Evolutionary conservation across 305 asterid genomes (phyloP).

Genomic region (Ajuga reptans): DNA sequence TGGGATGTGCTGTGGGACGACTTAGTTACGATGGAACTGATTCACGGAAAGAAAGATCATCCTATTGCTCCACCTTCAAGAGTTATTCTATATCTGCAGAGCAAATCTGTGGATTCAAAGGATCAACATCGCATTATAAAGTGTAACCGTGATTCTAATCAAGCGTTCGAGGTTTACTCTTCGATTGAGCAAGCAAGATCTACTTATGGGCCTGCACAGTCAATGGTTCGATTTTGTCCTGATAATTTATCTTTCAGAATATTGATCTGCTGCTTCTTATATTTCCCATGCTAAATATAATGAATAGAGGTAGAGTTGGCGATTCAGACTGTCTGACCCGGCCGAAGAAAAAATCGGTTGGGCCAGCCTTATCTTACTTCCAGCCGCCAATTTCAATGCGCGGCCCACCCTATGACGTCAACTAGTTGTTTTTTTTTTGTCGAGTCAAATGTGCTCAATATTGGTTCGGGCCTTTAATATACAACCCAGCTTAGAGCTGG

Average conservation of each 20-base stretch:
- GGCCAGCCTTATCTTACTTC: neutral
- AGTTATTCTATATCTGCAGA: conserved; percentile 54
- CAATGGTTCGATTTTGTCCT: conserved; percentile 46
- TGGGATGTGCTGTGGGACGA: conserved; percentile 95
- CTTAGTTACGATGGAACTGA: conserved; percentile 70
- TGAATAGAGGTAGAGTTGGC: neutral
- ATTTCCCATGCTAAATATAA: neutral
- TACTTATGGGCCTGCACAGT: conserved; percentile 53
- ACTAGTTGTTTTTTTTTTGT: too few relatives aligned
- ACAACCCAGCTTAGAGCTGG: too few relatives aligned
- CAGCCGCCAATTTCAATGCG: neutral
- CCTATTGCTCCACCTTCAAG: conserved; percentile 76
- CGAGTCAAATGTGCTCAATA: too few relatives aligned
- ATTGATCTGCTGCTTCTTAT: neutral
- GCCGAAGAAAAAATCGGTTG: neutral
- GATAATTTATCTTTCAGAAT: conserved; percentile 5
- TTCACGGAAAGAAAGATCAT: conserved; percentile 81
- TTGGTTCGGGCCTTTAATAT: too few relatives aligned
- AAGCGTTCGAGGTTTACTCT: conserved; percentile 75
- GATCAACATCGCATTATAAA: conserved; percentile 73
- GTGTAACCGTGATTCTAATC: conserved; percentile 67
- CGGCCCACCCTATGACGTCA: neutral
- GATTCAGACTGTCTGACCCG: neutral
- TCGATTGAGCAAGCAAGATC: conserved; percentile 80
- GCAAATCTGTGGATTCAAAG: conserved; percentile 60